Percentiles rank a stretch among this genome's conserved stretches.
Evolutionary conservation across 2,329 filamentous ascomycete species (phyloP).

Genomic region (Cadophora gregata): DNA sequence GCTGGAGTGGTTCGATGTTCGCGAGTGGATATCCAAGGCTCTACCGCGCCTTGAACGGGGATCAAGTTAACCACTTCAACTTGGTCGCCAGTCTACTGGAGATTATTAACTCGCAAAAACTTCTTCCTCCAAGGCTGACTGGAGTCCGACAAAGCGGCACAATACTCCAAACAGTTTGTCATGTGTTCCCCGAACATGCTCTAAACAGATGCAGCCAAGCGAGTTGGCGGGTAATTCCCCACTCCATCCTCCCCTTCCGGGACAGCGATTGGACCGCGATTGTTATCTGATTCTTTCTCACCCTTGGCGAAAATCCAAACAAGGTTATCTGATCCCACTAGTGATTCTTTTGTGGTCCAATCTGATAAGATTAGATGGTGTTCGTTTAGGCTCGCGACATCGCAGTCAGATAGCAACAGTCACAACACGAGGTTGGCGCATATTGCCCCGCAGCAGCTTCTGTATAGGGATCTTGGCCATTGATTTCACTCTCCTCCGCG

Average conservation of each 20-base stretch:
- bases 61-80: neutral
- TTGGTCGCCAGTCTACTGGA: neutral
- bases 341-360: neutral
- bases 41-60: neutral
- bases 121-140: neutral
- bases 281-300: constrained; percentile 2
- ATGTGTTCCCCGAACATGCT: constrained; percentile 13
- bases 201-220: constrained; percentile 18
- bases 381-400: neutral
- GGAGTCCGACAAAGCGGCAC: neutral
- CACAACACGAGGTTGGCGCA: constrained; percentile 17
- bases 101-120: neutral
- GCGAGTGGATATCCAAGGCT: neutral
- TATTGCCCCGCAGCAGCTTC: neutral
- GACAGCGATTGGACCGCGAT: neutral
- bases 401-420: neutral
- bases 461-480: constrained; percentile 12
- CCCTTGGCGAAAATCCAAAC: constrained; percentile 13
- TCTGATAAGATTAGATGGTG: constrained; percentile 38
- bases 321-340: constrained; percentile 28
- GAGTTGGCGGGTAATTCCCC: constrained; percentile 3
- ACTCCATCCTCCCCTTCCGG: neutral
- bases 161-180: constrained; percentile 11
- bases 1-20: neutral
- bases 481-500: neutral